A percentile compares a stretch with the other conserved stretches of the same genome.
Evolutionary conservation across 192 early-diverging fungal species (phyloP).

Genomic region (Lunasporangiospora selenospora): DNA sequence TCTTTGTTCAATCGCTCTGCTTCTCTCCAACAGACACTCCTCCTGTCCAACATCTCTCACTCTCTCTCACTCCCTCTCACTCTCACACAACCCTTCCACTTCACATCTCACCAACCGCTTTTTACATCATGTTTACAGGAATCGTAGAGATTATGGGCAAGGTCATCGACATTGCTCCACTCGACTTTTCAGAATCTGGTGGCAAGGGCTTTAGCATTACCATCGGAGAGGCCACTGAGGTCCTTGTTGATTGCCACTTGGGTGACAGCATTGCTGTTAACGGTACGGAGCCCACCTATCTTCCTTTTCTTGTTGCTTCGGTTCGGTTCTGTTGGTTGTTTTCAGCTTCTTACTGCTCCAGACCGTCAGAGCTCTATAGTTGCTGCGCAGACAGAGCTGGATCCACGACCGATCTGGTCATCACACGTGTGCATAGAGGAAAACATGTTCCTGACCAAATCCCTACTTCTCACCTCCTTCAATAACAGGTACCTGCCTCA

Average conservation of each 20-base stretch:
- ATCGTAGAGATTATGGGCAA: conserved; percentile 93
- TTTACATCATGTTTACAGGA: conserved; percentile 89
- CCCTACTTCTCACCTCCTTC: not conserved
- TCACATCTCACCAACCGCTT: not conserved
- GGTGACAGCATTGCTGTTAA: conserved; percentile 96
- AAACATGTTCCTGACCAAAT: not conserved
- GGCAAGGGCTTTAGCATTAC: conserved; percentile 90
- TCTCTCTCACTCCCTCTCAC: not conserved
- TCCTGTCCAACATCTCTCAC: not conserved
- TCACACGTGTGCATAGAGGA: not conserved
- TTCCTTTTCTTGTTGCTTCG: not conserved
- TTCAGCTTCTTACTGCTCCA: not conserved
- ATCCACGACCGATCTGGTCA: not conserved
- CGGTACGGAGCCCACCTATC: conserved; percentile 55
- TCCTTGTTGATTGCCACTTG: conserved; percentile 85
- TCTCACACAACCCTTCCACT: not conserved
- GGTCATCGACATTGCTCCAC: conserved; percentile 66
- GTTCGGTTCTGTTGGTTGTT: not conserved
- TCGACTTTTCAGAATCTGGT: conserved; percentile 80
- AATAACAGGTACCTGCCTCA: conserved; percentile 85
- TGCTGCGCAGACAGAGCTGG: no score
- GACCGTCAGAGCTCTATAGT: no score
- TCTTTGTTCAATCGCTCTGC: no score
- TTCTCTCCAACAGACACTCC: no score
- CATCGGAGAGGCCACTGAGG: conserved; percentile 68